Evolutionary conservation across 371 early-diverging fungal genomes (phyloP).

Genomic region (Lichtheimia ornata): DNA sequence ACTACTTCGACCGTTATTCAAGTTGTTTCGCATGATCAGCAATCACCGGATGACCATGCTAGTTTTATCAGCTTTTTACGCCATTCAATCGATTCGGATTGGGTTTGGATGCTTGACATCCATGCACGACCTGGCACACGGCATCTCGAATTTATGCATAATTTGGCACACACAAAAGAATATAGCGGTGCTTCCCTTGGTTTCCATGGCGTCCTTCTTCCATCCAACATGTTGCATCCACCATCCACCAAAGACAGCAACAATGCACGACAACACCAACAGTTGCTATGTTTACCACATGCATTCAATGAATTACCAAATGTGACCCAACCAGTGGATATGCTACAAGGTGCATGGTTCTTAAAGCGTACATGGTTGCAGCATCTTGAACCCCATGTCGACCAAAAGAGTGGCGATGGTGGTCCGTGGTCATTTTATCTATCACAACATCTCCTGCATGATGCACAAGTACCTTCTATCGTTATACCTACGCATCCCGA

Average conservation of each 20-base stretch:
- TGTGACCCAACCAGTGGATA: constrained; percentile 38
- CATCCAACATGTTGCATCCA: constrained; percentile 17
- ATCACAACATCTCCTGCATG: no score
- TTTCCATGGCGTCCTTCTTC: constrained; percentile 37
- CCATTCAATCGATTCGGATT: constrained; percentile 19
- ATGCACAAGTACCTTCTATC: no score
- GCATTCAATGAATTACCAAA: constrained; percentile 16
- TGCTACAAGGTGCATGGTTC: constrained; percentile 38
- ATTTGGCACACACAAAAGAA: constrained; percentile 36
- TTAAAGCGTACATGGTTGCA: not conserved
- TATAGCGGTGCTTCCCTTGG: constrained; percentile 44
- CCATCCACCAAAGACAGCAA: not conserved
- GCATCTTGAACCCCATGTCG: not conserved
- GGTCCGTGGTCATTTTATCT: constrained; percentile 3
- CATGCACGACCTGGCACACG: constrained; percentile 22
- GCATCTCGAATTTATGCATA: constrained; percentile 34
- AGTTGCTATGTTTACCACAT: constrained; percentile 28
- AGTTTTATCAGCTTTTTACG: not conserved
- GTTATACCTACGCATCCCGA: no score
- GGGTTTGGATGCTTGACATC: constrained; percentile 41
- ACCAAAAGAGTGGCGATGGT: not conserved
- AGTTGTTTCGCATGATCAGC: no score
- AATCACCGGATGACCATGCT: no score
- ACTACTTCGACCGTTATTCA: no score
- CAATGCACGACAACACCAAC: not conserved